Evolutionary conservation across 2,329 filamentous ascomycete genomes (phyloP).

Genomic region (Grosmannia serpens): DNA sequence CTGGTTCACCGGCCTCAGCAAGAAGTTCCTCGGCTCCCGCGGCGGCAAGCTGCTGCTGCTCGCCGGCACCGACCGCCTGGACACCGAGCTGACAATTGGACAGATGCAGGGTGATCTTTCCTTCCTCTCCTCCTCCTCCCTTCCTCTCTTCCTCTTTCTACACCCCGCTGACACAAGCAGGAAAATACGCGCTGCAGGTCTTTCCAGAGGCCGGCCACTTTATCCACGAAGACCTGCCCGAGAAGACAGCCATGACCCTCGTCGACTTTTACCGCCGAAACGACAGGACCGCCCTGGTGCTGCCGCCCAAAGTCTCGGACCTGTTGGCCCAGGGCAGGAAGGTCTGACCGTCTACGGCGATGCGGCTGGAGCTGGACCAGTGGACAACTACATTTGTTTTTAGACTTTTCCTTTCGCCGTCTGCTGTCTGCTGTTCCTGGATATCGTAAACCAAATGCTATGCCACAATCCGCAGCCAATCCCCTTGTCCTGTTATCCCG

Average conservation of each 20-base stretch:
- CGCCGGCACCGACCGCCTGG: constrained; percentile 79
- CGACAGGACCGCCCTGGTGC: constrained; percentile 69
- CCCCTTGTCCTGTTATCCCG: not conserved
- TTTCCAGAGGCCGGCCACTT: constrained; percentile 95
- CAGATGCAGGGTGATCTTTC: constrained; percentile 73
- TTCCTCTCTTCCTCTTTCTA: not conserved
- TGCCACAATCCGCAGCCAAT: not conserved
- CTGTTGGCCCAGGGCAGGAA: constrained; percentile 51
- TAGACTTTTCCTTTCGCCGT: not conserved
- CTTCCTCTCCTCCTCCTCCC: not conserved
- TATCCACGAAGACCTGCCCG: constrained; percentile 87
- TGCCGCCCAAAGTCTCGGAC: constrained; percentile 86
- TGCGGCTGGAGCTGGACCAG: not conserved
- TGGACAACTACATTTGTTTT: not conserved
- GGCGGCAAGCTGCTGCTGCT: constrained; percentile 79
- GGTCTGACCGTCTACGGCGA: constrained; percentile 21
- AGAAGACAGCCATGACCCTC: constrained; percentile 74
- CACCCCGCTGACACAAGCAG: constrained; percentile 22
- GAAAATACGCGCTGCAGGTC: constrained; percentile 92
- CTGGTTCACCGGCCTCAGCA: constrained; percentile 83
- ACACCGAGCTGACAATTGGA: constrained; percentile 87
- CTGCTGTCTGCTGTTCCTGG: not conserved
- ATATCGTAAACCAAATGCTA: constrained; percentile 2
- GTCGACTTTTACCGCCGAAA: constrained; percentile 90
- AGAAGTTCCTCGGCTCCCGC: constrained; percentile 70